A percentile compares a stretch with the other conserved stretches of the same genome.
Conservation (phyloP, 2,329 filamentous ascomycete genomes). For the Colletotrichum higginsianum region DNA sequence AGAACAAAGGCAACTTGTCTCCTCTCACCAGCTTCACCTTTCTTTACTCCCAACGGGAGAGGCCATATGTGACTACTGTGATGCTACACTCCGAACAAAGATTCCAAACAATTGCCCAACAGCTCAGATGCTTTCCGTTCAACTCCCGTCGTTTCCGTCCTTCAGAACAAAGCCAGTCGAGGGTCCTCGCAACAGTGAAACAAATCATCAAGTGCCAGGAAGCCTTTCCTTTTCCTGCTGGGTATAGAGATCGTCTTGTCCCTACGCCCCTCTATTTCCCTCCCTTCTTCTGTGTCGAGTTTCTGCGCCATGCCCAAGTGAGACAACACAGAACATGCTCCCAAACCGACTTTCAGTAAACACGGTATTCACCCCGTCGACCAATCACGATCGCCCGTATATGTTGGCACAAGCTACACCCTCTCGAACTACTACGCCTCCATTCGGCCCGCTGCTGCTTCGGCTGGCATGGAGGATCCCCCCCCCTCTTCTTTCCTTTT, state of each 20-base stretch:
- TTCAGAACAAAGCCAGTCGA: background rate
- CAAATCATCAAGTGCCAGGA: slow-evolving; percentile 14
- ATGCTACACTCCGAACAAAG: background rate
- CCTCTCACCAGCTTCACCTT: background rate
- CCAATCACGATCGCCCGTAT: background rate
- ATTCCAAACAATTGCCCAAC: background rate
- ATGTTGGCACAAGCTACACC: background rate
- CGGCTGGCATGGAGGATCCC: background rate
- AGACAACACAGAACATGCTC: background rate
- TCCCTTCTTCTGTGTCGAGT: background rate
- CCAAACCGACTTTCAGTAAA: background rate
- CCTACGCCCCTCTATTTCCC: background rate
- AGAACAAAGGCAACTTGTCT: slow-evolving; percentile 1
- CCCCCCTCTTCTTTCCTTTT: background rate
- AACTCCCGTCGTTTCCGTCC: slow-evolving; percentile 14
- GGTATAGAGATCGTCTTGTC: background rate
- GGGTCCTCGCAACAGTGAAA: background rate
- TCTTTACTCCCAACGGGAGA: background rate
- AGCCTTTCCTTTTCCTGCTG: slow-evolving; percentile 3
- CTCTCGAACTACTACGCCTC: background rate
- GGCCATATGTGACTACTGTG: slow-evolving; percentile 7
- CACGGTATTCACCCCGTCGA: background rate
- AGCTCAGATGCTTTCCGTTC: slow-evolving; percentile 1
- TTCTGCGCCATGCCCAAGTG: background rate
- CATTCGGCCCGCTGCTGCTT: slow-evolving; percentile 2